Evolutionary conservation across 2,329 filamentous ascomycete species (phyloP).

Genomic region (Cryoendolithus antarcticus): DNA sequence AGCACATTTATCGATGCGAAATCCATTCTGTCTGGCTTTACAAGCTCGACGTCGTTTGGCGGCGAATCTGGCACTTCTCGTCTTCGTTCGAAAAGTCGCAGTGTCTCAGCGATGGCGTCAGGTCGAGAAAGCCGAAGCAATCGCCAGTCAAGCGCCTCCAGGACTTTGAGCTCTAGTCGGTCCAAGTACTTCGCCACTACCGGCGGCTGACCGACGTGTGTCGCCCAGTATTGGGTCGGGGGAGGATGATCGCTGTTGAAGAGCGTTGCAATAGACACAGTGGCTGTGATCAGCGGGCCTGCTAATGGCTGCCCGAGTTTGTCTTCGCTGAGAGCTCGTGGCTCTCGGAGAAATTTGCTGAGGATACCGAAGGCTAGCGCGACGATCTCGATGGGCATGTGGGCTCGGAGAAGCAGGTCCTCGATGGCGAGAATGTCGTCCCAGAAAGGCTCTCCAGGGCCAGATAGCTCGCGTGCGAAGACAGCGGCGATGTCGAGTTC

Average conservation of each 20-base stretch:
- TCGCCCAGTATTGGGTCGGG: slow-evolving; percentile 12
- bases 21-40: slow-evolving; percentile 2
- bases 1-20: background rate
- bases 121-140: slow-evolving; percentile 11
- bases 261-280: slow-evolving; percentile 15
- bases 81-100: slow-evolving; percentile 3
- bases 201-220: slow-evolving; percentile 9
- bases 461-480: slow-evolving; percentile 9
- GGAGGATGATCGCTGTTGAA: slow-evolving; percentile 17
- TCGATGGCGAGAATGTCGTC: slow-evolving; percentile 10
- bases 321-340: slow-evolving; percentile 3
- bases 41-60: slow-evolving; percentile 1
- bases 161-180: slow-evolving; percentile 9
- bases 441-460: slow-evolving; percentile 4
- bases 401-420: slow-evolving; percentile 13
- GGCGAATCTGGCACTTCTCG: background rate
- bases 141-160: slow-evolving; percentile 15
- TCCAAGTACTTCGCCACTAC: slow-evolving; percentile 11
- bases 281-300: slow-evolving; percentile 14
- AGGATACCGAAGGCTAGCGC: slow-evolving; percentile 21
- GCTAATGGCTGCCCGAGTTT: slow-evolving; percentile 5
- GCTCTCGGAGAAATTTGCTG: slow-evolving; percentile 7
- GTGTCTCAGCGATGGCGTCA: slow-evolving; percentile 5
- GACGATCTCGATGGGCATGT: slow-evolving; percentile 17
- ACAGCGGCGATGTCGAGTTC: slow-evolving; percentile 10